Percentiles rank a stretch among this genome's conserved stretches.
Evolutionary conservation across 2,329 filamentous ascomycete species (phyloP).

Genomic region (Cladosporium sp.): DNA sequence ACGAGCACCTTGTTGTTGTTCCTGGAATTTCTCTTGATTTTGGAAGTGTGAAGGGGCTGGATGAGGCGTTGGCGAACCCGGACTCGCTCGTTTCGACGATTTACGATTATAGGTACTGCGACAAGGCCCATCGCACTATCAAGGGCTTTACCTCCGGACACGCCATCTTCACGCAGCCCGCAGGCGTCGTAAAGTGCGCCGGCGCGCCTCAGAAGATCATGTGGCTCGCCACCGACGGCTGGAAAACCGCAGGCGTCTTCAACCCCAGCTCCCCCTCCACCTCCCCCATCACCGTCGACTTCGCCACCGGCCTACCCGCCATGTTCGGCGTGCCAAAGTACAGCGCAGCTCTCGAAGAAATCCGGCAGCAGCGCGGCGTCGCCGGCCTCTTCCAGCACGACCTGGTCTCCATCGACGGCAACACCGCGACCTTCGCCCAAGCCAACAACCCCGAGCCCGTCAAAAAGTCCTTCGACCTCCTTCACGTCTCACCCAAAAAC

Average conservation of each 20-base stretch:
- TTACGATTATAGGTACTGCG: conserved; percentile 41
- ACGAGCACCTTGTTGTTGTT: conserved; percentile 65
- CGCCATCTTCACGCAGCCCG: conserved; percentile 42
- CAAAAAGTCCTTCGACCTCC: conserved; percentile 38
- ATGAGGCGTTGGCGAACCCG: conserved; percentile 38
- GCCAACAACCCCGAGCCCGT: conserved; percentile 31
- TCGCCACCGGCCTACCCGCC: conserved; percentile 41
- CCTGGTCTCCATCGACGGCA: conserved; percentile 39
- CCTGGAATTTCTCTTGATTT: conserved; percentile 39
- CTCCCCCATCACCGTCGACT: conserved; percentile 38
- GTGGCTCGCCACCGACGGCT: conserved; percentile 44
- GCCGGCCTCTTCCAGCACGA: conserved; percentile 43
- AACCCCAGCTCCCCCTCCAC: conserved; percentile 27
- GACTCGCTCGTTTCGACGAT: conserved; percentile 40
- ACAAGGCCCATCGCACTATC: conserved; percentile 39
- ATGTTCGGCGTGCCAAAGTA: conserved; percentile 47
- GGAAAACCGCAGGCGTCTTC: conserved; percentile 40
- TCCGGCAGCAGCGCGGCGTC: conserved; percentile 39
- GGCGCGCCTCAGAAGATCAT: conserved; percentile 44
- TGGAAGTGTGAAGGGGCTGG: conserved; percentile 23
- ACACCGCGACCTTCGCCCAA: conserved; percentile 38
- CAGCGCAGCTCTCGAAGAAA: conserved; percentile 37
- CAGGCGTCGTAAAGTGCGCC: conserved; percentile 43
- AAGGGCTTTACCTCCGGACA: conserved; percentile 36
- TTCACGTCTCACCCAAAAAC: conserved; percentile 42